phyloP scores from a whole-genome alignment of 345 rosid genomes.

The Eucalyptus regnans region DNA sequence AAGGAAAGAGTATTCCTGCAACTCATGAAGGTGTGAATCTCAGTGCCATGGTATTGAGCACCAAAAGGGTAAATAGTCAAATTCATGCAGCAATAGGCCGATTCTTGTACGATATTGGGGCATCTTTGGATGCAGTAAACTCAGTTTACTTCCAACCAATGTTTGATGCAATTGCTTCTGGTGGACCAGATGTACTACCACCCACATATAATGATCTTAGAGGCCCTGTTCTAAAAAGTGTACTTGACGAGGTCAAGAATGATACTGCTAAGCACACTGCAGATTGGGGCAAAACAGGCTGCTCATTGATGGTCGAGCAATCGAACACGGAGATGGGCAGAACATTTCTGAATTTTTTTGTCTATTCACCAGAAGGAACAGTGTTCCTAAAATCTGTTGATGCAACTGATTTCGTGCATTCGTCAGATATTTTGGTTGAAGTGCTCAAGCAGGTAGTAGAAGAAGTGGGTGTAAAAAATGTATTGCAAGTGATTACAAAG shows the following conservation, averaged over 20 bases:
- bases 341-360: constrained; percentile 41
- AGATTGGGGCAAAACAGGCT: constrained; percentile 64
- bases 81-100: constrained; percentile 36
- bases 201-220: constrained; percentile 58
- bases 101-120: constrained; percentile 74
- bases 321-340: constrained; percentile 30
- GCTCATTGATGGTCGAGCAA: constrained; percentile 71
- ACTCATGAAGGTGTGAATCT: constrained; percentile 7
- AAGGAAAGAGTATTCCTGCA: neutral
- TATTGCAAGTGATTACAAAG: constrained; percentile 81
- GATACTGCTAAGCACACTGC: constrained; percentile 21
- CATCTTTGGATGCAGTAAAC: constrained; percentile 50
- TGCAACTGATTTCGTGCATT: constrained; percentile 33
- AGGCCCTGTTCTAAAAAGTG: constrained; percentile 62
- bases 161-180: constrained; percentile 53
- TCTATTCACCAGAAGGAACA: constrained; percentile 54
- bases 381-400: constrained; percentile 61
- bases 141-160: constrained; percentile 64
- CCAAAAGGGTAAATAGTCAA: constrained; percentile 19
- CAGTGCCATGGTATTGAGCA: constrained; percentile 3
- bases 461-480: constrained; percentile 61
- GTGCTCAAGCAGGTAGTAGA: constrained; percentile 61
- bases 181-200: constrained; percentile 24
- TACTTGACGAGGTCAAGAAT: constrained; percentile 59
- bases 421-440: constrained; percentile 43